Percentiles rank a stretch among this genome's conserved stretches.
These are phyloP conservation scores for Bipolaris zeicola DNA, from an alignment of 2,329 filamentous ascomycete species.

Conservation along the genomic window DNA sequence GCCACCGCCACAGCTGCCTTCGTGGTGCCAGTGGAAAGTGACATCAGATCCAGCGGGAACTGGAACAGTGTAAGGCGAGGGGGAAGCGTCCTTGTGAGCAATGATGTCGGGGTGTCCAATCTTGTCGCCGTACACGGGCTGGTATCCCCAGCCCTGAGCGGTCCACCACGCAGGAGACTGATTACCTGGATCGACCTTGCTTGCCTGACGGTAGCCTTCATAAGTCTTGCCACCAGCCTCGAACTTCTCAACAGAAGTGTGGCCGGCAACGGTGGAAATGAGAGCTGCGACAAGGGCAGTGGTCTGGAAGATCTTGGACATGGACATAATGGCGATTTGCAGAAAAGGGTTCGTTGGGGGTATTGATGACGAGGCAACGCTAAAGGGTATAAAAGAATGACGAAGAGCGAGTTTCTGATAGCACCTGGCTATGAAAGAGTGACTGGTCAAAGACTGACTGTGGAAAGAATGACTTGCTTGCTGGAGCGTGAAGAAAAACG, in stretches of 20 bases:
- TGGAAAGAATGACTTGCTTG: slow-evolving; percentile 28
- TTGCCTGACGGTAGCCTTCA: slow-evolving; percentile 33
- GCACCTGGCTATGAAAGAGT: slow-evolving; percentile 40
- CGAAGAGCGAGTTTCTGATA: slow-evolving; percentile 24
- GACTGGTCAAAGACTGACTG: slow-evolving; percentile 34
- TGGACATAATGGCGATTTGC: slow-evolving; percentile 17
- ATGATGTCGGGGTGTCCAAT: slow-evolving; percentile 40
- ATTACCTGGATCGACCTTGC: slow-evolving; percentile 33
- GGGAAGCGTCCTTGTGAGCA: slow-evolving; percentile 37
- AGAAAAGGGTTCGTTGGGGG: neutral
- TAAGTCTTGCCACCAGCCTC: slow-evolving; percentile 38
- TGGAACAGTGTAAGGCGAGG: slow-evolving; percentile 37
- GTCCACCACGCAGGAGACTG: slow-evolving; percentile 44
- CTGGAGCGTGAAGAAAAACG: slow-evolving; percentile 18
- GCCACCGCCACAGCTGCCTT: slow-evolving; percentile 28
- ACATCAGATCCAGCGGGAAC: slow-evolving; percentile 38
- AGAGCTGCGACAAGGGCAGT: slow-evolving; percentile 36
- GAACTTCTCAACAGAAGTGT: slow-evolving; percentile 37
- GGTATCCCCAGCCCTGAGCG: slow-evolving; percentile 41
- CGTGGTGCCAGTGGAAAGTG: slow-evolving; percentile 42
- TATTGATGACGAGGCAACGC: slow-evolving; percentile 5
- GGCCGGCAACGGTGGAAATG: slow-evolving; percentile 30
- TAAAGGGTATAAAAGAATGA: slow-evolving; percentile 16
- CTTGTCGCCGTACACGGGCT: slow-evolving; percentile 36
- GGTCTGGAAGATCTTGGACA: slow-evolving; percentile 37